Evolutionary conservation across 805 yeast species (phyloP).

Genomic region (Candida manassasensis): DNA sequence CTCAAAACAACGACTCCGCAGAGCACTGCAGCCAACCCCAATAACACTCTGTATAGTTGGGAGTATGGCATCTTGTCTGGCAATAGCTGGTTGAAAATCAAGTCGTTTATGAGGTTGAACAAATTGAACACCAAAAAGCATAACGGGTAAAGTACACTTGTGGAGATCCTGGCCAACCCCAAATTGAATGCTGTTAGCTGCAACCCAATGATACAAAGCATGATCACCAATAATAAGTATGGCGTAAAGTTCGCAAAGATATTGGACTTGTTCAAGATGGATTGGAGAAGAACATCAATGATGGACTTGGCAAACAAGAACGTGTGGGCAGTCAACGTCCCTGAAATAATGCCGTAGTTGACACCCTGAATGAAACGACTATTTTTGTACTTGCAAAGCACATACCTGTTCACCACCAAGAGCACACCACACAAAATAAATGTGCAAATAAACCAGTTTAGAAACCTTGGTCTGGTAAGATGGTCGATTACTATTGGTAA

Average conservation of each 20-base stretch:
- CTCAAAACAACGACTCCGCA: slow-evolving; percentile 70
- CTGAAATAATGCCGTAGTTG: slow-evolving; percentile 63
- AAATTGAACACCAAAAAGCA: slow-evolving; percentile 81
- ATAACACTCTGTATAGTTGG: slow-evolving; percentile 44
- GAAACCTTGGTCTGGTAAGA: slow-evolving; percentile 40
- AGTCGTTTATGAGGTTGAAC: slow-evolving; percentile 44
- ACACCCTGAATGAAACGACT: slow-evolving; percentile 48
- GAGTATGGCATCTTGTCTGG: slow-evolving; percentile 33
- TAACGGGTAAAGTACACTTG: slow-evolving; percentile 77
- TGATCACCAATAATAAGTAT: slow-evolving; percentile 43
- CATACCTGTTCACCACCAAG: slow-evolving; percentile 18
- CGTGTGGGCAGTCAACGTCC: slow-evolving; percentile 81
- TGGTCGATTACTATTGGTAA: slow-evolving; percentile 26
- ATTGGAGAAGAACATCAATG: slow-evolving; percentile 58
- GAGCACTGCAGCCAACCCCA: slow-evolving; percentile 48
- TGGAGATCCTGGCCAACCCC: slow-evolving; percentile 66
- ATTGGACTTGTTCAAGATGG: slow-evolving; percentile 26
- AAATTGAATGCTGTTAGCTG: slow-evolving; percentile 72
- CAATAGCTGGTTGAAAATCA: slow-evolving; percentile 59
- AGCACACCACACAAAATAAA: slow-evolving; percentile 24
- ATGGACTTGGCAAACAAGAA: slow-evolving; percentile 80
- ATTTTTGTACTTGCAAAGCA: slow-evolving; percentile 13
- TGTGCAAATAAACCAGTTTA: slow-evolving; percentile 50
- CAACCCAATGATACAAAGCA: slow-evolving; percentile 59
- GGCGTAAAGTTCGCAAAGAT: slow-evolving; percentile 25